Percentiles rank a stretch among this genome's conserved stretches.
These are phyloP conservation scores for Glutinoglossum americanum DNA, from an alignment of 495 filamentous ascomycete genomes.

Conservation along the genomic window DNA sequence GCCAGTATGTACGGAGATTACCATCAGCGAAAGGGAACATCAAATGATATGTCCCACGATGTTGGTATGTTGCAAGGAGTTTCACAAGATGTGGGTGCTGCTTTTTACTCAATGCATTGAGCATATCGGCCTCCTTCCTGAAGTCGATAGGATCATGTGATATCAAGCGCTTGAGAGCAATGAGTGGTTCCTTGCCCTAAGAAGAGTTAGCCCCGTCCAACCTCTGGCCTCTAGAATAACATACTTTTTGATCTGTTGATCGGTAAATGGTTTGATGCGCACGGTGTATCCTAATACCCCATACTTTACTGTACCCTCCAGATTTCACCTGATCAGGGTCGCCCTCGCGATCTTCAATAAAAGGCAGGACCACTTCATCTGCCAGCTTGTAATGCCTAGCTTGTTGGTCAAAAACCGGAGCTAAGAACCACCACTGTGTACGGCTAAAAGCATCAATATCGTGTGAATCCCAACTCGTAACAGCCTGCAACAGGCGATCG, in stretches of 20 bases:
- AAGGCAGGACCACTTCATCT: not conserved
- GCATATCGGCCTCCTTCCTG: not conserved
- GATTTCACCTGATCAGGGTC: not conserved
- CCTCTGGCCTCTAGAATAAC: no score
- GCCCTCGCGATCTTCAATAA: not conserved
- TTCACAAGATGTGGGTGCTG: not conserved
- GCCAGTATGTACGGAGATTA: slow-evolving; percentile 9
- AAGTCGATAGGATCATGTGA: not conserved
- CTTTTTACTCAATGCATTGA: not conserved
- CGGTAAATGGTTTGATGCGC: slow-evolving; percentile 6
- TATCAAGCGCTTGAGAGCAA: not conserved
- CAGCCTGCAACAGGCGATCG: no score
- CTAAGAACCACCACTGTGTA: not conserved
- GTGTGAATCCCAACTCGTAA: no score
- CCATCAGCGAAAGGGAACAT: slow-evolving; percentile 14
- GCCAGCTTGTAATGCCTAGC: not conserved
- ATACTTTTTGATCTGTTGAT: no score
- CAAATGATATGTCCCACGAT: slow-evolving; percentile 8
- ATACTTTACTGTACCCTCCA: not conserved
- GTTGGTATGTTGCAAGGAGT: slow-evolving; percentile 5
- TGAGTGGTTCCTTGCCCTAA: not conserved
- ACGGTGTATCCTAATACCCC: not conserved
- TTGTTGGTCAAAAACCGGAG: not conserved
- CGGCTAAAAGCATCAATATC: no score
- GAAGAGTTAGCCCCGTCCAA: slow-evolving; percentile 1